phyloP scores from a whole-genome alignment of 179 eudicot species.

The Patellifolia procumbens region DNA sequence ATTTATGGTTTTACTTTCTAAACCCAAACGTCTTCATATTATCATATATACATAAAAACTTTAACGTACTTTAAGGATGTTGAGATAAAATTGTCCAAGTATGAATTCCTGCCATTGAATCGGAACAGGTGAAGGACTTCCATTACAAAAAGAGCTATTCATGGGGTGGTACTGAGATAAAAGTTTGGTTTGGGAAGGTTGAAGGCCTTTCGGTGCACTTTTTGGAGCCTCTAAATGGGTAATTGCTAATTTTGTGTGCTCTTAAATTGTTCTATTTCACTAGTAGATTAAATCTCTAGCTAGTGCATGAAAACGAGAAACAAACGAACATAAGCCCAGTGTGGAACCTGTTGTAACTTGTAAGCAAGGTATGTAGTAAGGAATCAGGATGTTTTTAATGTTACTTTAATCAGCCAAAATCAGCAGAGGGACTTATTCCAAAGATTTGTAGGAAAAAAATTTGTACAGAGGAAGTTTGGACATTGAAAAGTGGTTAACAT shows the following conservation, averaged over 20 bases:
- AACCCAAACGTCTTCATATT: constrained; percentile 12
- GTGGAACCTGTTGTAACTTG: background rate
- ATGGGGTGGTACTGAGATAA: constrained; percentile 91
- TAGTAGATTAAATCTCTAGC: background rate
- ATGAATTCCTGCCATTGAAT: constrained; percentile 15
- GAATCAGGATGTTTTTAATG: background rate
- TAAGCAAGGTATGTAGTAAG: background rate
- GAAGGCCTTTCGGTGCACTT: constrained; percentile 94
- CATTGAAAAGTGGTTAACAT: background rate
- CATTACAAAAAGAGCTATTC: constrained; percentile 72
- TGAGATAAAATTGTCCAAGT: background rate
- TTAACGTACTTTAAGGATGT: background rate
- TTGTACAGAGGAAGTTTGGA: background rate
- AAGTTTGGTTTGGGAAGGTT: constrained; percentile 97
- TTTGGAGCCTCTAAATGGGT: constrained; percentile 98
- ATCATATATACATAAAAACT: background rate
- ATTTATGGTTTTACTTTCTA: constrained; percentile 1
- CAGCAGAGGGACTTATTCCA: background rate
- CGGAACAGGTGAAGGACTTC: constrained; percentile 76
- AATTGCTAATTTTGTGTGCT: constrained; percentile 21
- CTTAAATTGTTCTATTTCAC: constrained; percentile 4
- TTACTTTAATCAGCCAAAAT: background rate
- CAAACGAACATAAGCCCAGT: background rate
- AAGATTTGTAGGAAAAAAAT: background rate
- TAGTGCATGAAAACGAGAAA: background rate